Base-by-base conservation (phyloP, 2,329 filamentous ascomycete genomes). In the Penicillium freii region DNA sequence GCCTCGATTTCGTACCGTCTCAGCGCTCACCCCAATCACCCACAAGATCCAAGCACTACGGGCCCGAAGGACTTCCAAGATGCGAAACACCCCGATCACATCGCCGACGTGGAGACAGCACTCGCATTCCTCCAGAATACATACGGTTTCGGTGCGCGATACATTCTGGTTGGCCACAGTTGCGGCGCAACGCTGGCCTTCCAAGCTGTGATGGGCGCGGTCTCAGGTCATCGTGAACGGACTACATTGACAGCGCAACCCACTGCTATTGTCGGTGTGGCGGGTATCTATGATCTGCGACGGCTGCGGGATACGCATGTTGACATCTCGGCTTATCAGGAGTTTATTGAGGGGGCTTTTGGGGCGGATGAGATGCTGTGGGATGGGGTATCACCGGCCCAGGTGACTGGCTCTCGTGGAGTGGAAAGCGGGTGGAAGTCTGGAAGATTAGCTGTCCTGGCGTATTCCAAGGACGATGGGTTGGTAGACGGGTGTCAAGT, bases 1-100 rank as follows among this genome's bases (percentile, higher is more conserved):
- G 78, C 77, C 4, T 79, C 77, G 9, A 75, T 81, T 62, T 73
- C 76, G 44, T 80, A 81, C 65, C 73, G 78, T n/a, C 69, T 81
- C 7, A 76, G 77, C 34, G 63, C 75, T 3, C 76, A 80, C 58
- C 75, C 73, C 5, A 62, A 67, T 7, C 67, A 75, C 58, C 75
- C 75, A 0, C 75, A 78, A 57, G 71, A 76, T 50, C 61, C 62
- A 1, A 9, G 31, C 3, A 69, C 49, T 25, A 75, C 71, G 0
- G 34, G 62, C 4, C 51, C 66, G 11, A 62, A 62, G 23, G 67
- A 74, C 52, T 64, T 66, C 54, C 75, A 75, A 29, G 57, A 66
- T 48, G 76, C 77, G 4, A 69, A 69, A 51, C 78, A 80, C 62
- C 78, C 78, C 5, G 75, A 79, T 36, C 78, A 80, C 43, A 65